Base-by-base conservation (phyloP, 2,329 filamentous ascomycete species). In the Phyllosticta citribraziliensis region DNA sequence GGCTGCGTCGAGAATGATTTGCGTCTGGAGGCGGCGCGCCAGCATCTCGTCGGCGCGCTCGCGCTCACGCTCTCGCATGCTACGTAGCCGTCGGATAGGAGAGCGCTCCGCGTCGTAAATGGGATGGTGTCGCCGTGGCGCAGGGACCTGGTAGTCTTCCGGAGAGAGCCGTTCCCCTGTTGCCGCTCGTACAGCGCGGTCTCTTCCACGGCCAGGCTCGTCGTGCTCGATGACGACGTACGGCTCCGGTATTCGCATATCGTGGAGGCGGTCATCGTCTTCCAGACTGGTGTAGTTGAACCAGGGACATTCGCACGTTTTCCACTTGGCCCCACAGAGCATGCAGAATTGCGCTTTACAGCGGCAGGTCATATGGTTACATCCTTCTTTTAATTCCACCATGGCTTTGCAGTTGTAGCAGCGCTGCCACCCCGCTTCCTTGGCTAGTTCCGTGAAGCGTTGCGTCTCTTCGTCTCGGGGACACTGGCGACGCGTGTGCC, bases 331-430 rank as follows among this genome's bases (percentile, higher is more conserved):
- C 22, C 88, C 91, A 70, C 91, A 96, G 25, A 89, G 81, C 83
- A 94, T 91, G 75, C 91, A 96, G 69, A 95, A 95, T 67, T 95
- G 83, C 27, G 89, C 89, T 59, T 84, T 87, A 69, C 91, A 96
- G 60, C 85, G 88, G 71, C 91, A 96, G 27, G 85, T 91, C 84
- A 95, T 93, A 71, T 93, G 91, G 74, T 93, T 92, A 73, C 88
- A 91, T 53, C 90, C 90, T 72, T 93, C 88, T 66, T 87, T 87
- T 56, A 91, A 76, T 72, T 95, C 88, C 53, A 95, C 88, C 78
- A 89, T 80, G 50, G 82, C 79, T 65, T 82, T 84, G 75, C 91
- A 96, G 64, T 80, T 85, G 70, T 85, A 86, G 72, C 90, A 96
- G 55, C 84, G 80, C 71, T 89, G 86, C 86, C 87, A 92, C 24